phyloP scores from a whole-genome alignment of 192 early-diverging fungal species.

The Podila epicladia region DNA sequence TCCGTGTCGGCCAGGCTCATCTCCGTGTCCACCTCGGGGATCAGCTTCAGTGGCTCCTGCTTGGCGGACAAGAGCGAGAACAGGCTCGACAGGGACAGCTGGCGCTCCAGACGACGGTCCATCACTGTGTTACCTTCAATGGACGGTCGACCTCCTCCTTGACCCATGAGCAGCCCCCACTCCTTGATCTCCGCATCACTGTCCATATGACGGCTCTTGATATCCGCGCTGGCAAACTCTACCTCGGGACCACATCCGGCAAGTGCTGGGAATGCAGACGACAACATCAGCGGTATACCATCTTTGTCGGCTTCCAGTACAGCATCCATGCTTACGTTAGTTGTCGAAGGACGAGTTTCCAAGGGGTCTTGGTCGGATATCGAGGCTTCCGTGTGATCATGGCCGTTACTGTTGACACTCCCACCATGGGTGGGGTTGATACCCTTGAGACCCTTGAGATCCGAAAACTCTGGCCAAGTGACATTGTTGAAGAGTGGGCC shows the following conservation, averaged over 20 bases:
- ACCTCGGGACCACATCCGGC: too few species aligned
- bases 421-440: background rate
- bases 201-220: background rate
- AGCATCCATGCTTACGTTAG: too few species aligned
- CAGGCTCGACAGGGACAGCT: background rate
- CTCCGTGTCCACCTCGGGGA: background rate
- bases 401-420: background rate
- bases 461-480: constrained; percentile 41
- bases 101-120: constrained; percentile 4
- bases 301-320: too few species aligned
- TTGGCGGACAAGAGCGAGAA: background rate
- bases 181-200: background rate
- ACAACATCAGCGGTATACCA: too few species aligned
- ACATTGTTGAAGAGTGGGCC: constrained; percentile 47
- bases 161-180: background rate
- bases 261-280: too few species aligned
- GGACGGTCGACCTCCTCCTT: background rate
- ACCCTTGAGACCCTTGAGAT: constrained; percentile 4
- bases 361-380: too few species aligned
- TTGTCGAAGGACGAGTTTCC: too few species aligned
- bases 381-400: background rate
- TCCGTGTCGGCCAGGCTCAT: background rate
- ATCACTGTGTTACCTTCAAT: background rate
- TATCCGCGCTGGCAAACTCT: too few species aligned
- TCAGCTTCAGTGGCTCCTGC: background rate